Percentiles rank a stretch among this genome's conserved stretches.
Evolutionary conservation across 148 eudicot genomes (phyloP).

Genomic region (Heliamphora exappendiculata): DNA sequence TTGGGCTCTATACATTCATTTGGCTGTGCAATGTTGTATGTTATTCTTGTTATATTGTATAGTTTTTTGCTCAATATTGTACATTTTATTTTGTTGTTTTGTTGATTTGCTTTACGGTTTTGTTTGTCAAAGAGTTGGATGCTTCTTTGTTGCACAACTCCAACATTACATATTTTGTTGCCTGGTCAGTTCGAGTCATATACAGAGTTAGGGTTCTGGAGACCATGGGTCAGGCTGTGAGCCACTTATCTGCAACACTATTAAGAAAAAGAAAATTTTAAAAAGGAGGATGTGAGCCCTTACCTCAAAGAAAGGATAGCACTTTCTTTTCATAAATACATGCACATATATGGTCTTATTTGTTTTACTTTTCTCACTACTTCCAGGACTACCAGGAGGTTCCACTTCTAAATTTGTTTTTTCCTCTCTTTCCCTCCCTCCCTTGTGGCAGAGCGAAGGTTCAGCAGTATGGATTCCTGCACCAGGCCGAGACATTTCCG

Average conservation of each 20-base stretch:
- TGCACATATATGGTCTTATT: not conserved
- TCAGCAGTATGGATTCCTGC: conserved; percentile 63
- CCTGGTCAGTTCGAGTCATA: not conserved
- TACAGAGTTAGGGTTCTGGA: not conserved
- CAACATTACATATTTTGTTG: not conserved
- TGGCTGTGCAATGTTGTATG: not conserved
- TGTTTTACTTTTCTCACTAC: too few relatives aligned
- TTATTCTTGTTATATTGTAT: too few relatives aligned
- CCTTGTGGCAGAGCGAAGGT: conserved; percentile 69
- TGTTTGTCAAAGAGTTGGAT: not conserved
- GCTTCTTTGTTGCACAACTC: not conserved
- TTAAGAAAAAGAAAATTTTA: not conserved
- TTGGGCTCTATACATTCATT: not conserved
- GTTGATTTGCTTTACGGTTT: not conserved
- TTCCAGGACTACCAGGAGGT: too few relatives aligned
- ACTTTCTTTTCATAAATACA: not conserved
- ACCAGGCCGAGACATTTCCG: conserved; percentile 62
- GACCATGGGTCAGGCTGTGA: not conserved
- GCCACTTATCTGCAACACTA: not conserved
- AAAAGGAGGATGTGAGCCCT: not conserved
- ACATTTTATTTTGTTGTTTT: too few relatives aligned
- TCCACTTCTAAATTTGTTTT: not conserved
- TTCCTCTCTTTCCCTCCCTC: conserved; percentile 9
- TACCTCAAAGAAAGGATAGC: not conserved
- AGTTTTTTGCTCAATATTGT: too few relatives aligned